A percentile compares a stretch with the other conserved stretches of the same genome.
phyloP scores from a whole-genome alignment of 2,329 filamentous ascomycete genomes.

The Hypoxylon sp. region DNA sequence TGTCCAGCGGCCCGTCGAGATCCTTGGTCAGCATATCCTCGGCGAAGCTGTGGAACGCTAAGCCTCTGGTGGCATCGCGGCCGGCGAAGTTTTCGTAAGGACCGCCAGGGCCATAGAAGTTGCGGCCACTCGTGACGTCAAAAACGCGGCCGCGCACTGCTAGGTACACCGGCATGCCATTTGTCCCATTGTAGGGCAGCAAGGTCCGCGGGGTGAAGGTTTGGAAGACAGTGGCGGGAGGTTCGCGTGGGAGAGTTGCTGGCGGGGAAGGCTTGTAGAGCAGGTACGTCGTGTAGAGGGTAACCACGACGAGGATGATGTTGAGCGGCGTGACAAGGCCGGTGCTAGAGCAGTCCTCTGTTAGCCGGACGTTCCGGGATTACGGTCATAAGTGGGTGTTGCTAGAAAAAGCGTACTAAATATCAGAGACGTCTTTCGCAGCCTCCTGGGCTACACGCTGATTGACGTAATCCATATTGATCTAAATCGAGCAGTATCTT shows the following conservation, averaged over 20 bases:
- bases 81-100: slow-evolving; percentile 98
- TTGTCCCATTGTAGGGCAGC: slow-evolving; percentile 84
- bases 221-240: slow-evolving; percentile 71
- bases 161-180: slow-evolving; percentile 82
- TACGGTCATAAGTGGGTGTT: neutral
- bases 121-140: slow-evolving; percentile 86
- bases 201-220: slow-evolving; percentile 83
- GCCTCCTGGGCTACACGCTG: slow-evolving; percentile 68
- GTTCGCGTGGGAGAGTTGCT: slow-evolving; percentile 62
- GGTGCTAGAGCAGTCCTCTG: slow-evolving; percentile 50
- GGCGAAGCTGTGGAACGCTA: slow-evolving; percentile 94
- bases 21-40: slow-evolving; percentile 95
- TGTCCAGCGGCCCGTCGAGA: slow-evolving; percentile 84
- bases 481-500: neutral
- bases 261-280: slow-evolving; percentile 64
- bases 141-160: slow-evolving; percentile 93
- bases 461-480: slow-evolving; percentile 68
- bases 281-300: slow-evolving; percentile 70
- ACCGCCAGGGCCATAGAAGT: slow-evolving; percentile 96
- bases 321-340: slow-evolving; percentile 72
- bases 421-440: slow-evolving; percentile 55
- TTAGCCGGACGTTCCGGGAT: slow-evolving; percentile 32
- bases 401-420: slow-evolving; percentile 50
- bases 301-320: slow-evolving; percentile 67
- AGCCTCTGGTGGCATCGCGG: slow-evolving; percentile 86